Base-by-base conservation (phyloP, 805 yeast genomes). In the Metschnikowia matae region DNA sequence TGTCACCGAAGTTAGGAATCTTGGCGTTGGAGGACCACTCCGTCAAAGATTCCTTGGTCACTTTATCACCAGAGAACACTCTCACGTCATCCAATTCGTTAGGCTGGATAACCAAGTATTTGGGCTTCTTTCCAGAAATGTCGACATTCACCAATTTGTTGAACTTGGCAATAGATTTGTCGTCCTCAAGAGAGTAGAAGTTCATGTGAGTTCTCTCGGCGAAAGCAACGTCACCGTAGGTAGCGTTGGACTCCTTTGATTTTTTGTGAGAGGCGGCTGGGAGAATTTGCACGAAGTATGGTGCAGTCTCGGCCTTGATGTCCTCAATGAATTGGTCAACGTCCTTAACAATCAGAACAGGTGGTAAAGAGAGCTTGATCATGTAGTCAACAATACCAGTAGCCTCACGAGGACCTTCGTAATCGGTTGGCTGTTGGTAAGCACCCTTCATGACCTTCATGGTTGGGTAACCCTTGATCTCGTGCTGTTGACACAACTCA, bases 1-100 rank as follows among this genome's bases (percentile, higher is more conserved):
- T 82, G 70, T 91, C 97, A 63, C 96, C 96, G 61, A 91, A 85
- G 62, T 80, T 77, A 50, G 97, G 97, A 66, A 87, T 79, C 44
- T 85, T 69, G 73, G 90, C 94, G 57, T 71, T 67, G 48, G 70
- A 68, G 58, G 84, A 70, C 64, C 84, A 85, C 34, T 69, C 66
- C 41, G 62, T 57, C 57, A 87, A 68, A 17, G 66, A 21, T 37
- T 66, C 74, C 37, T 51, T 48, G 20, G 52, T 36, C 21, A 52
- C 40, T 50, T 73, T 60, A 48, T 65, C 67, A 11, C 60, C 66
- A 17, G 66, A 60, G 37, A 83, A 79, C 26, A 77, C 78, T 49
- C 80, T 79, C 41, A 80, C 81, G 17, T 69, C 68, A 33, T 65
- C 68, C 47, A 55, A 59, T 37, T 70, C 74, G 37, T 61, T 63